Evolutionary conservation across 2,329 filamentous ascomycete species (phyloP), one percentile per base, ranked within the genome.

Genomic region (Penicillium digitatum): DNA sequence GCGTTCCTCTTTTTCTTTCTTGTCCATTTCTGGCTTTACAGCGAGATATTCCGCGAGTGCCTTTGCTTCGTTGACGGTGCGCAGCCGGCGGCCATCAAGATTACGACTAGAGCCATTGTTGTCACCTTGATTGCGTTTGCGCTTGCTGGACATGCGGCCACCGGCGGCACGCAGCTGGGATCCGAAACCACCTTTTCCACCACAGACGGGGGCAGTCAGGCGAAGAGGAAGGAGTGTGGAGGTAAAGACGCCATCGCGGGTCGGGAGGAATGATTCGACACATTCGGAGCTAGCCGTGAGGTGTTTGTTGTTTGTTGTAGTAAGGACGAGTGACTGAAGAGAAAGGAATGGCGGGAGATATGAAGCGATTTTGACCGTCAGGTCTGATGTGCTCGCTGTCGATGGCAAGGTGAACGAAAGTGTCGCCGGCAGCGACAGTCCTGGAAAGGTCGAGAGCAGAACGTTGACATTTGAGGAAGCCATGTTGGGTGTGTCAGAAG

Each of bases 171-270:
- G 90, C 35, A 99, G 85, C 73, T 99, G 95, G 1, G 93, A 97
- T 51, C 94, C 94, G 71, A 99, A 99, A 68, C 94, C 94, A 74
- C 94, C 94, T 72, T 99, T 99, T 70, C 95, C 95, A 77, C 95
- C 94, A 64, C 87, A 89, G 37, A 96, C 77, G 6, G 88, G 88
- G 1, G 87, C 79, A 7, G 86, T 87, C 29, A 99, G 84, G 51
- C 91, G 89, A 4, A 99, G 82, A 0, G 91, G 87, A 16, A 99
- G 80, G 62, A 97, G 87, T 32, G 85, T 84, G 77, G 88, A 84
- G 50, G 82, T 63, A 32, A 72, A 69, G 3, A 61, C 67, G 70
- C 56, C 65, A 69, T 73, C 55, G 44, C 58, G 52, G 31, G 69
- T 69, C 29, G 81, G 76, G 35, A 94, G 80, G 20, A 91, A 81